Percentiles rank a stretch among this genome's conserved stretches.
Evolutionary conservation across 495 filamentous ascomycete species (phyloP).

Genomic region (Haplographium delicatum): DNA sequence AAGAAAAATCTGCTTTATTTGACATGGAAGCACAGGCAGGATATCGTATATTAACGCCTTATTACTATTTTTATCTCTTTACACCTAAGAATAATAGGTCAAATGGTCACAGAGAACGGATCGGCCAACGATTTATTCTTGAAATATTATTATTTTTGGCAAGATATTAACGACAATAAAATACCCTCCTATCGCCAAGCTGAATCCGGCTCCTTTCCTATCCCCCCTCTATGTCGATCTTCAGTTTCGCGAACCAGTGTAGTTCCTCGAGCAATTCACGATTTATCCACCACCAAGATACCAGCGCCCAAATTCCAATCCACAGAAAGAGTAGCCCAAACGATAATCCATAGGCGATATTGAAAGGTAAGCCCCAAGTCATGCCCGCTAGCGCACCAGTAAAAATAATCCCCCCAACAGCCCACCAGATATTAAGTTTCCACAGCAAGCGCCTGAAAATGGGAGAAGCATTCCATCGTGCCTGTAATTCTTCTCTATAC

Average conservation of each 20-base stretch:
- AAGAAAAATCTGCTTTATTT: too few species aligned
- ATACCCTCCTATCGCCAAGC: background rate
- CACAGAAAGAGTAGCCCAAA: slow-evolving; percentile 18
- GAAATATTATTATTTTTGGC: too few species aligned
- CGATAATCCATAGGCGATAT: slow-evolving; percentile 12
- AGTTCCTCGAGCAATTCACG: background rate
- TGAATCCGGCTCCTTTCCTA: background rate
- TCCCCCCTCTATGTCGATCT: background rate
- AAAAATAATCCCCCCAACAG: slow-evolving; percentile 6
- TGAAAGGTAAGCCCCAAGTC: slow-evolving; percentile 7
- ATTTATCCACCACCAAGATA: slow-evolving; percentile 7
- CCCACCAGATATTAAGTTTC: slow-evolving; percentile 14
- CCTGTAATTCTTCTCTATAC: slow-evolving; percentile 7
- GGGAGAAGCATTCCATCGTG: slow-evolving; percentile 6
- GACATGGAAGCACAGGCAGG: too few species aligned
- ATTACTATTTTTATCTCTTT: too few species aligned
- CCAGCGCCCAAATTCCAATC: slow-evolving; percentile 14
- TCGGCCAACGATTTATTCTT: too few species aligned
- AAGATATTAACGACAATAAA: too few species aligned
- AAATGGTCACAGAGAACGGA: too few species aligned
- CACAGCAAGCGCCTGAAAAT: slow-evolving; percentile 13
- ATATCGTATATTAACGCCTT: too few species aligned
- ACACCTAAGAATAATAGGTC: too few species aligned
- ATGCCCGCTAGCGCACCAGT: slow-evolving; percentile 10
- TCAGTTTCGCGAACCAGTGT: slow-evolving; percentile 4